Evolutionary conservation across 2,329 filamentous ascomycete genomes (phyloP), one percentile per base, ranked within the genome.

Genomic region (Fusarium zealandicum): DNA sequence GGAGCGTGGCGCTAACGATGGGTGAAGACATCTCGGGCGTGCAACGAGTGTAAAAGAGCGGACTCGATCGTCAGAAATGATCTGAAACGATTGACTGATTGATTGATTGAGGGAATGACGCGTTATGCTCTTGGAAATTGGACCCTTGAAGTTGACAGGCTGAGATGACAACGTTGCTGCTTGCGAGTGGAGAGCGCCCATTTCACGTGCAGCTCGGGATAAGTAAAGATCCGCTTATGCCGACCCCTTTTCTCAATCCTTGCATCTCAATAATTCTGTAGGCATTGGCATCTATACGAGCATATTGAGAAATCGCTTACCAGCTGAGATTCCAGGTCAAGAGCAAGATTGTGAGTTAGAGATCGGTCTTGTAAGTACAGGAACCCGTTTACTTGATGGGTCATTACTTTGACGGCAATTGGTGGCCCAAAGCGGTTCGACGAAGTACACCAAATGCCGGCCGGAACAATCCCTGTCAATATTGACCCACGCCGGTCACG

Each of bases 1-100:
- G 82, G 27, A 84, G 61, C 25, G 81, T 83, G 46, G 82, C 80
- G 56, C 75, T 77, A 40, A 78, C 71, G 57, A 85, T 80, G 3
- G 78, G 79, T 31, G 80, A 80, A 39, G 73, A 75, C 78, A 80
- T 80, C 43, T 65, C 70, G 33, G 35, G 20, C 3, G 12, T 4
- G 7, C n/a, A 35, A 42, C 6, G 10, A 45, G 5, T 11, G 18
- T 31, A 13, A 60, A 54, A 17, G 48, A 61, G 17, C 4, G 52
- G 48, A 35, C 25, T 4, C 3, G 11, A 2, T 3, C 30, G n/a
- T 7, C 4, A 13, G 18, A 17, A 12, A 25, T 25, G 22, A 36
- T 33, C 22, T 3, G 2, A 9, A 18, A 12, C 13, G 16, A 16
- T 2, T 12, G 6, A 12, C 28, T 17, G 42, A 35, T 51, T 18